Evolutionary conservation across 2,329 filamentous ascomycete genomes (phyloP).

Genomic region (Phyllosticta citribraziliensis): DNA sequence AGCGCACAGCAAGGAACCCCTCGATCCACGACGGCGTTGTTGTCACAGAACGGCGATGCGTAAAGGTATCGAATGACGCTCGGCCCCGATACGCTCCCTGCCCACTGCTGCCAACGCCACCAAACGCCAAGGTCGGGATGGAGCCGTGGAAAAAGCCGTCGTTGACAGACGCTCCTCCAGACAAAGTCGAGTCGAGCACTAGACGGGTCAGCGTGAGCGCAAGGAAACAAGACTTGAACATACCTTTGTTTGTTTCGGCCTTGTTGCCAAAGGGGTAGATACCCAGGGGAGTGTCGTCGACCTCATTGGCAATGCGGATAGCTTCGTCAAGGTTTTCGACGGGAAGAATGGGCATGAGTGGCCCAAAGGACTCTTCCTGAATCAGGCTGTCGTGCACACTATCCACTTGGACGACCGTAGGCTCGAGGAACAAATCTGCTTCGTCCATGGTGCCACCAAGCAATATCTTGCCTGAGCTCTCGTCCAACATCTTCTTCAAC

Average conservation of each 20-base stretch:
- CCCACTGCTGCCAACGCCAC: slow-evolving; percentile 73
- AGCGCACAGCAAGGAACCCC: slow-evolving; percentile 54
- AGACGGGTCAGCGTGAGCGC: not conserved
- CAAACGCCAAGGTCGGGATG: slow-evolving; percentile 65
- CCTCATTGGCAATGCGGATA: slow-evolving; percentile 67
- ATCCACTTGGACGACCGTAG: slow-evolving; percentile 80
- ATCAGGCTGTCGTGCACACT: slow-evolving; percentile 68
- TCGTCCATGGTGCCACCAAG: slow-evolving; percentile 79
- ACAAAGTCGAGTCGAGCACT: slow-evolving; percentile 39
- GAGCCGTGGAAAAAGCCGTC: slow-evolving; percentile 59
- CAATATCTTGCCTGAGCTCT: slow-evolving; percentile 71
- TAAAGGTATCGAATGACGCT: slow-evolving; percentile 60
- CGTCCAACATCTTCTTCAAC: slow-evolving; percentile 85
- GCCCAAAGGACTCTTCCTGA: slow-evolving; percentile 80
- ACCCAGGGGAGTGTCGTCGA: slow-evolving; percentile 75
- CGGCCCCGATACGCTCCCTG: slow-evolving; percentile 69
- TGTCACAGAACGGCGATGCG: slow-evolving; percentile 51
- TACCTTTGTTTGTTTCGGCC: slow-evolving; percentile 64
- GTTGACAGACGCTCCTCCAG: slow-evolving; percentile 43
- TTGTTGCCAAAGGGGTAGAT: slow-evolving; percentile 80
- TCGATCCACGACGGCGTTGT: slow-evolving; percentile 60
- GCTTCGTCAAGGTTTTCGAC: slow-evolving; percentile 76
- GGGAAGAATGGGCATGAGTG: slow-evolving; percentile 75
- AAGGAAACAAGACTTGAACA: slow-evolving; percentile 15
- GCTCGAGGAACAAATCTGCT: slow-evolving; percentile 73